Conservation (phyloP, 306 rosid genomes). For the Pterocarpus santalinus region DNA sequence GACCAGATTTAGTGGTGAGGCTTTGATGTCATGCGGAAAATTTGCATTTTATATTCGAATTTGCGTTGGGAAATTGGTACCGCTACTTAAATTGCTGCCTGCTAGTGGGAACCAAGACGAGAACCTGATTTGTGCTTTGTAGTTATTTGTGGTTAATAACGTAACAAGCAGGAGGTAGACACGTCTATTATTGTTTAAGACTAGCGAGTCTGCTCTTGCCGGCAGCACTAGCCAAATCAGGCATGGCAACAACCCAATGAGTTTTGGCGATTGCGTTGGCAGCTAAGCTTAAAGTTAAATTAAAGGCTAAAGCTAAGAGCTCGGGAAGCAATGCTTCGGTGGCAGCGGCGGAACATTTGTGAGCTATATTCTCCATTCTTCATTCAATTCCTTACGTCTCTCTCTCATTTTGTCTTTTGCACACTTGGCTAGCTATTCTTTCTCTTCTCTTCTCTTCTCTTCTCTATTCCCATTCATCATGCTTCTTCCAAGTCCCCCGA, state of each 20-base stretch:
- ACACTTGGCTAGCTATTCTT: background rate
- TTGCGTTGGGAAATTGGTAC: background rate
- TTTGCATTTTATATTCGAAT: background rate
- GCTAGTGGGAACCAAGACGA: background rate
- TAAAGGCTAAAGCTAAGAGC: too few relatives aligned
- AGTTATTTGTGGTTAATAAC: constrained; percentile 2
- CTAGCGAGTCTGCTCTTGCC: background rate
- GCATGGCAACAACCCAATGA: constrained; percentile 26
- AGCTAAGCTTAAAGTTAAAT: constrained; percentile 16
- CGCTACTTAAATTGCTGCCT: background rate
- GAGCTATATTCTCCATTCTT: background rate
- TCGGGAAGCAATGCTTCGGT: constrained; percentile 24
- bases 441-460: background rate
- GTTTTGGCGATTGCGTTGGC: constrained; percentile 36
- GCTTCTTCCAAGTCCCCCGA: background rate
- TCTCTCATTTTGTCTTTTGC: constrained; percentile 15
- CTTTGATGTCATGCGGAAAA: background rate
- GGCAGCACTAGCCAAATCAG: constrained; percentile 25
- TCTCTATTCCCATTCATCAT: background rate
- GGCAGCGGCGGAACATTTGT: constrained; percentile 37
- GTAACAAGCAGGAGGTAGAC: constrained; percentile 2
- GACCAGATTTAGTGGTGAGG: background rate
- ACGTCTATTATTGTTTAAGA: constrained; percentile 21
- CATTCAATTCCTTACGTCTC: background rate
- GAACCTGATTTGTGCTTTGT: background rate